Evolutionary conservation across 2,329 filamentous ascomycete genomes (phyloP).

Genomic region (Hypoxylon sp.): DNA sequence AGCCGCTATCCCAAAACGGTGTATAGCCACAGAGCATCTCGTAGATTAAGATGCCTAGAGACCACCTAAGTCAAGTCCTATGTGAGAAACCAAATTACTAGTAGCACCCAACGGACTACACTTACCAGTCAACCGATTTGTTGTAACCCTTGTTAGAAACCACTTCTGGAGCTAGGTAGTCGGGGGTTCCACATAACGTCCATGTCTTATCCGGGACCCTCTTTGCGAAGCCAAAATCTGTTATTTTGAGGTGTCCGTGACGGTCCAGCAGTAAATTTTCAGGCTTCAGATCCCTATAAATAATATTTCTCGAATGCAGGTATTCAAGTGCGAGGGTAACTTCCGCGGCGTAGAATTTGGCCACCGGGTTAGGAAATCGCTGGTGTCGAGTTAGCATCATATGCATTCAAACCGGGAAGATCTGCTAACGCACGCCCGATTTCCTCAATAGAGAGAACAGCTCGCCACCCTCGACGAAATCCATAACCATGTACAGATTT

Average conservation of each 20-base stretch:
- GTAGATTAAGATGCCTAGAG: constrained; percentile 96
- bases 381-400: constrained; percentile 56
- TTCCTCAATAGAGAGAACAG: constrained; percentile 95
- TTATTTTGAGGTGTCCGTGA: constrained; percentile 96
- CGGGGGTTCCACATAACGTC: constrained; percentile 97
- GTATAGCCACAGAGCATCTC: constrained; percentile 99
- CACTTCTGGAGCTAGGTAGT: constrained; percentile 97
- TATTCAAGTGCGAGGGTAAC: constrained; percentile 97
- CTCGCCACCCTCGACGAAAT: constrained; percentile 98
- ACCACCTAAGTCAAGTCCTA: constrained; percentile 77
- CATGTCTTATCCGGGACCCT: constrained; percentile 98
- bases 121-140: constrained; percentile 98
- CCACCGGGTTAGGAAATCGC: constrained; percentile 98
- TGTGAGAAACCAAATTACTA: constrained; percentile 18
- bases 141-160: constrained; percentile 99
- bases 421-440: constrained; percentile 75
- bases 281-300: constrained; percentile 96
- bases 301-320: constrained; percentile 93
- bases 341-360: constrained; percentile 98
- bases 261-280: constrained; percentile 93
- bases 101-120: constrained; percentile 42
- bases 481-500: constrained; percentile 99
- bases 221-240: constrained; percentile 98
- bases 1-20: constrained; percentile 98
- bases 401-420: background rate